Percentiles rank a stretch among this genome's conserved stretches.
Evolutionary conservation across 2,329 filamentous ascomycete genomes (phyloP).

Genomic region (Sporothrix dimorphospora): DNA sequence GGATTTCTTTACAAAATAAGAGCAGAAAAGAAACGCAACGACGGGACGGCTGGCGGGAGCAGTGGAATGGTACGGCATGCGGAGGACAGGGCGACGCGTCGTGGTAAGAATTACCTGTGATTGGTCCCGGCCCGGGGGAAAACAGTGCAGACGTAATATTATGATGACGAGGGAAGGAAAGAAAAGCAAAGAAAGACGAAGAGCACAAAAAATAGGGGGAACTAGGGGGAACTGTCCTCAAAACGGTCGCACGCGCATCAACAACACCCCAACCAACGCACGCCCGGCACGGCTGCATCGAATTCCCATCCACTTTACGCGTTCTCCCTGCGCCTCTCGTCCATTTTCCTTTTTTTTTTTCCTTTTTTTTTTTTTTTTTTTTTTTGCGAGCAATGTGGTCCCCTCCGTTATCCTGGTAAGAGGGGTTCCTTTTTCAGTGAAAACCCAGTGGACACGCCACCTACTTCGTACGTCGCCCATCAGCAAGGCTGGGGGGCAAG

Average conservation of each 20-base stretch:
- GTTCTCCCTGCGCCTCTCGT: neutral
- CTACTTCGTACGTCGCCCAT: neutral
- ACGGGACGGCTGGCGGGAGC: neutral
- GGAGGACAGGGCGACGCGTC: constrained; percentile 16
- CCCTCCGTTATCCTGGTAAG: constrained; percentile 2
- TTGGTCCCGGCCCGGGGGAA: neutral
- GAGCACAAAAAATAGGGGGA: neutral
- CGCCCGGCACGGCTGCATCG: constrained; percentile 3
- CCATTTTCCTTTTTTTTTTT: neutral
- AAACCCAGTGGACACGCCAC: constrained; percentile 1
- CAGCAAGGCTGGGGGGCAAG: neutral
- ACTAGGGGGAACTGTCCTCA: neutral
- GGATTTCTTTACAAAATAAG: neutral
- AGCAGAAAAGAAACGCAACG: neutral
- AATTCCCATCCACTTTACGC: constrained; percentile 15
- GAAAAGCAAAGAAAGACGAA: neutral
- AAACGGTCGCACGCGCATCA: neutral
- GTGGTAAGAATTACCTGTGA: neutral
- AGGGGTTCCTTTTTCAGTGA: neutral
- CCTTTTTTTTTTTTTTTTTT: too few relatives aligned
- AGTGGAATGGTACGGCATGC: neutral
- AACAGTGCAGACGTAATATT: constrained; percentile 10
- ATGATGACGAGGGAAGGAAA: neutral
- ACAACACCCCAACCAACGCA: neutral
- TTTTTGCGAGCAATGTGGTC: neutral